Percentiles rank a stretch among this genome's conserved stretches.
Conservation (phyloP, 2,329 filamentous ascomycete genomes). For the Fusarium temperatum region DNA sequence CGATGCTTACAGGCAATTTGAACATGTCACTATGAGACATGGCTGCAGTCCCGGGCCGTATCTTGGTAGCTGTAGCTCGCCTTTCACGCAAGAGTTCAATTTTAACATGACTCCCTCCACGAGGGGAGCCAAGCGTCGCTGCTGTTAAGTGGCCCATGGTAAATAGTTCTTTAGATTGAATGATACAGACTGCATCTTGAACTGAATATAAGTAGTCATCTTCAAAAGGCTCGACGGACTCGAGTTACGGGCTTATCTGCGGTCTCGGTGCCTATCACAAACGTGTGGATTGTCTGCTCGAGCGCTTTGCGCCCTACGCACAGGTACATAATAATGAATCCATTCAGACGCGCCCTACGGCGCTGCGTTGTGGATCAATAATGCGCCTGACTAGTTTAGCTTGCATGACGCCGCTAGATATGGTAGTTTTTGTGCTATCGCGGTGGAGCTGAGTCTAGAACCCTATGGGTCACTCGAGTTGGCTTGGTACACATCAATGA, state of each 20-base stretch:
- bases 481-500: too few relatives aligned
- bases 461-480: too few relatives aligned
- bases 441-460: too few relatives aligned
- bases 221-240: fast-evolving
- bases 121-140: neutral
- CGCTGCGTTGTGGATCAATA: neutral
- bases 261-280: too few relatives aligned
- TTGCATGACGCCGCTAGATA: neutral
- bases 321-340: too few relatives aligned
- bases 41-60: neutral
- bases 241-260: neutral
- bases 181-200: too few relatives aligned
- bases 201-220: too few relatives aligned
- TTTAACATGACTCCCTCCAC: neutral
- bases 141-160: neutral
- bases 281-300: neutral
- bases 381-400: neutral
- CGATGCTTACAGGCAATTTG: neutral
- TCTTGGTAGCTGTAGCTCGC: neutral
- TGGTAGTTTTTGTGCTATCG: neutral
- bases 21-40: neutral
- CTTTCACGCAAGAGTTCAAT: neutral
- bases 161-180: fast-evolving
- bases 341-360: too few relatives aligned
- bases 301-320: neutral